Conservation (phyloP, 176 grass and related monocot species). For the Oryza longistaminata region DNA sequence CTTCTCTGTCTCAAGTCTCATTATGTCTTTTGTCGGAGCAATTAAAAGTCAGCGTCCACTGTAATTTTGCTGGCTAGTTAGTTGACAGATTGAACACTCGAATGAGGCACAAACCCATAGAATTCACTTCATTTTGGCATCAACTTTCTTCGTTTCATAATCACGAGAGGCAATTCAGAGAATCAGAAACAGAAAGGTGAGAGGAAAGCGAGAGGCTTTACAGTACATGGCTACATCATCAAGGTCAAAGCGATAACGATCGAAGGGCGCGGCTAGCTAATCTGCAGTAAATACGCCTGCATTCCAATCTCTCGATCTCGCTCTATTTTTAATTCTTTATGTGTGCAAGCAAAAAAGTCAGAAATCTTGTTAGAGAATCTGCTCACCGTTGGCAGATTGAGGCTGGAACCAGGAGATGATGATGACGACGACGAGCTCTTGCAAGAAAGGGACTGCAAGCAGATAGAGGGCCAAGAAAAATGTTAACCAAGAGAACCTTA, state of each 20-base stretch:
- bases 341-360: conserved; percentile 33
- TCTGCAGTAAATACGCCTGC: conserved; percentile 36
- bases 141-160: conserved; percentile 18
- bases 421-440: neutral
- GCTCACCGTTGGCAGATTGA: conserved; percentile 13
- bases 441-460: neutral
- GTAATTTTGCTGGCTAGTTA: neutral
- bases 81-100: neutral
- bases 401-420: neutral
- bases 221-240: neutral
- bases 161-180: neutral
- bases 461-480: neutral
- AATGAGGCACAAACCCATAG: neutral
- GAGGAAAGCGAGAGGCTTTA: neutral
- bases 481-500: neutral
- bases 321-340: neutral
- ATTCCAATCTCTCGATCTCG: conserved; percentile 13
- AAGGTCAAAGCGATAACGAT: conserved; percentile 25
- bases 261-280: neutral
- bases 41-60: conserved; percentile 10
- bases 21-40: neutral
- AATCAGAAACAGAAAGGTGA: neutral
- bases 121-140: neutral
- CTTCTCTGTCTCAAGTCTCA: neutral
- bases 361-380: conserved; percentile 35